Evolutionary conservation across 2,329 filamentous ascomycete species (phyloP).

Genomic region (Verticillium dahliae): DNA sequence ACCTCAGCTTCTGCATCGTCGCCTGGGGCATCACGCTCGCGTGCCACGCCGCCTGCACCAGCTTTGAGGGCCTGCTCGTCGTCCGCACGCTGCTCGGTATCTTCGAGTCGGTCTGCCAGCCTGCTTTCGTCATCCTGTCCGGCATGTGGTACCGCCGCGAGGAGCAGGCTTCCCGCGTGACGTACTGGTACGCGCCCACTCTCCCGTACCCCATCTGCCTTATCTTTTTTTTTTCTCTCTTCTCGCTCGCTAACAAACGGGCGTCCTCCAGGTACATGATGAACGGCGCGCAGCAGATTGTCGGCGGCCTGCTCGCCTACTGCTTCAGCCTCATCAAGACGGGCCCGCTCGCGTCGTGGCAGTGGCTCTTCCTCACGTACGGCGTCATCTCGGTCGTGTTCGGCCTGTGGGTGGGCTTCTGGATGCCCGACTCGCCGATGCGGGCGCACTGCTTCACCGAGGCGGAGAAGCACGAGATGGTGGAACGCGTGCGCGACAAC

Average conservation of each 20-base stretch:
- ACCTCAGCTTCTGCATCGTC: constrained; percentile 52
- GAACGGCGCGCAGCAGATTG: constrained; percentile 68
- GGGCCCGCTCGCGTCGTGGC: constrained; percentile 56
- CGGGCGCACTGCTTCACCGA: constrained; percentile 63
- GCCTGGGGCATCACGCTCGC: constrained; percentile 57
- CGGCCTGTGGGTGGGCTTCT: constrained; percentile 56
- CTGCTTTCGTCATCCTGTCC: constrained; percentile 59
- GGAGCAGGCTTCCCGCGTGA: constrained; percentile 60
- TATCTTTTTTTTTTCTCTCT: too few relatives aligned
- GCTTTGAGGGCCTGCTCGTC: constrained; percentile 51
- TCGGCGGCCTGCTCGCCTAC: constrained; percentile 64
- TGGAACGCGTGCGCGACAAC: constrained; percentile 53
- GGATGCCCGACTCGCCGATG: constrained; percentile 66
- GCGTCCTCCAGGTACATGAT: constrained; percentile 52
- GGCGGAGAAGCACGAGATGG: constrained; percentile 57
- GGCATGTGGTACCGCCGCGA: constrained; percentile 66
- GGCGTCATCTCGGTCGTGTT: constrained; percentile 58
- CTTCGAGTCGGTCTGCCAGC: constrained; percentile 65
- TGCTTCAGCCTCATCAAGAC: constrained; percentile 48
- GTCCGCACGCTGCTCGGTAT: constrained; percentile 63
- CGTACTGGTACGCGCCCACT: constrained; percentile 49
- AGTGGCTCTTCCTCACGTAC: constrained; percentile 62
- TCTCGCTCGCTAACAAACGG: too few relatives aligned
- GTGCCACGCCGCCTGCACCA: constrained; percentile 53
- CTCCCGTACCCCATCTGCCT: too few relatives aligned